These are phyloP conservation scores for Trichosporon inkin DNA, from an alignment of 1,284 basidiomycete species.

Conservation along the genomic window DNA sequence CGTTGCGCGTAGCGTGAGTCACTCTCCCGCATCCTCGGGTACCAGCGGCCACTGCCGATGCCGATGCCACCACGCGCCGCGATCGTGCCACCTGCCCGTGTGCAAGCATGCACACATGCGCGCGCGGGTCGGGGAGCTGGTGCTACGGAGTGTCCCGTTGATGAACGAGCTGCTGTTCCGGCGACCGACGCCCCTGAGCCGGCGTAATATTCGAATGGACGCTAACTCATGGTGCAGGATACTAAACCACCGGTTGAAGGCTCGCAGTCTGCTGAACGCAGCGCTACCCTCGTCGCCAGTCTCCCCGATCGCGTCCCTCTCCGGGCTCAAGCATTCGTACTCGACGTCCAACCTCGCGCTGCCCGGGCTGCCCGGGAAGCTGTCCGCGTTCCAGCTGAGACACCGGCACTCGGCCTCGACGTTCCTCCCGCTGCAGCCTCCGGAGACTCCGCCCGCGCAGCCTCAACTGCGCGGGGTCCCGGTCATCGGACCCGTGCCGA, in stretches of 20 bases:
- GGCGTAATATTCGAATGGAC: background rate
- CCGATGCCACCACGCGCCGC: too few relatives aligned
- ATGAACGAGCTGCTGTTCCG: too few relatives aligned
- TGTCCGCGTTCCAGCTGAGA: background rate
- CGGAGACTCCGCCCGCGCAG: background rate
- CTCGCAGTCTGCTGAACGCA: background rate
- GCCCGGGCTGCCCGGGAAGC: background rate
- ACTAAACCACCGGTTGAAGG: background rate
- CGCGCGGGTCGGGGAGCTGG: too few relatives aligned
- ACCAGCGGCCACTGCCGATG: too few relatives aligned
- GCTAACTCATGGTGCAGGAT: constrained; percentile 5
- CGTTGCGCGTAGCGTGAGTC: constrained; percentile 46
- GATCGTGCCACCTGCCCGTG: too few relatives aligned
- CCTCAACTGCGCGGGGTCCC: background rate
- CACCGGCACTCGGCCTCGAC: background rate
- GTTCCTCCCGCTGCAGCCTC: background rate
- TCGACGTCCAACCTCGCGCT: background rate
- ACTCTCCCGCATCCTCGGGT: too few relatives aligned
- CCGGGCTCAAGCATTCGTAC: background rate
- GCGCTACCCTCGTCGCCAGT: background rate
- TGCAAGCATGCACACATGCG: too few relatives aligned
- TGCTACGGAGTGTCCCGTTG: too few relatives aligned
- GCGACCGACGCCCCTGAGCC: too few relatives aligned
- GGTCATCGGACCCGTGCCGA: background rate
- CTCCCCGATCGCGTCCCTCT: background rate